Conservation (phyloP, 2,329 filamentous ascomycete species). For the Paradendryphiella salina region DNA sequence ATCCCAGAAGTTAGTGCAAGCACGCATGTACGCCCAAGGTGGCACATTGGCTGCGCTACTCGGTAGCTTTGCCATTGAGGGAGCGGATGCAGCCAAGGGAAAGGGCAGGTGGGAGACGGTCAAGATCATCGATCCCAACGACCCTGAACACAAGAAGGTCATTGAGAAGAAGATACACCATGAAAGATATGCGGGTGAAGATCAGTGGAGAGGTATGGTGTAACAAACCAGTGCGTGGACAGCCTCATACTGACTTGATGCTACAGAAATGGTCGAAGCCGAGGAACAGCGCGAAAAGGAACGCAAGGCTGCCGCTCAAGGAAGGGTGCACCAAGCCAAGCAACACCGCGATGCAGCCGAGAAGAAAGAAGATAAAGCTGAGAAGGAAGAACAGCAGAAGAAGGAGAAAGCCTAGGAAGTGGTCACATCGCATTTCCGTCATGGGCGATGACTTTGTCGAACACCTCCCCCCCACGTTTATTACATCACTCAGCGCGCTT, state of each 20-base stretch:
- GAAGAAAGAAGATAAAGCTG: constrained; percentile 27
- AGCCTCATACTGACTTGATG: constrained; percentile 21
- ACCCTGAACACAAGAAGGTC: constrained; percentile 78
- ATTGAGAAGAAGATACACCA: constrained; percentile 88
- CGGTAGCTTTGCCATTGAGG: constrained; percentile 80
- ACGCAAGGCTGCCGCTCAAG: constrained; percentile 46
- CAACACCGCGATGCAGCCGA: constrained; percentile 25
- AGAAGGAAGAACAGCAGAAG: constrained; percentile 28
- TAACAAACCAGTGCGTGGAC: neutral
- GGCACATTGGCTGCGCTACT: constrained; percentile 83
- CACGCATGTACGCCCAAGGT: constrained; percentile 90
- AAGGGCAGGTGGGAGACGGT: constrained; percentile 82
- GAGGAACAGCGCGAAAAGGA: constrained; percentile 67
- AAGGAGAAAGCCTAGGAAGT: constrained; percentile 17
- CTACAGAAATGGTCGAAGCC: constrained; percentile 75
- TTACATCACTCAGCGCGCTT: neutral
- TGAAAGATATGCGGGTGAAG: constrained; percentile 84
- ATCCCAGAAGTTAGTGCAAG: constrained; percentile 88
- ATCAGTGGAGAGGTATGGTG: constrained; percentile 82
- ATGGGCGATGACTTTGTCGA: neutral
- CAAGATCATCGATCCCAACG: constrained; percentile 75
- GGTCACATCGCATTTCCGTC: neutral
- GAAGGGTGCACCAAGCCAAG: constrained; percentile 22
- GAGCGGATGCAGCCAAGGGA: constrained; percentile 74
- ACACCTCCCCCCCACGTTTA: neutral